These are phyloP conservation scores for Neofusicoccum sp. DNA, from an alignment of 2,329 filamentous ascomycete species.

Conservation along the genomic window DNA sequence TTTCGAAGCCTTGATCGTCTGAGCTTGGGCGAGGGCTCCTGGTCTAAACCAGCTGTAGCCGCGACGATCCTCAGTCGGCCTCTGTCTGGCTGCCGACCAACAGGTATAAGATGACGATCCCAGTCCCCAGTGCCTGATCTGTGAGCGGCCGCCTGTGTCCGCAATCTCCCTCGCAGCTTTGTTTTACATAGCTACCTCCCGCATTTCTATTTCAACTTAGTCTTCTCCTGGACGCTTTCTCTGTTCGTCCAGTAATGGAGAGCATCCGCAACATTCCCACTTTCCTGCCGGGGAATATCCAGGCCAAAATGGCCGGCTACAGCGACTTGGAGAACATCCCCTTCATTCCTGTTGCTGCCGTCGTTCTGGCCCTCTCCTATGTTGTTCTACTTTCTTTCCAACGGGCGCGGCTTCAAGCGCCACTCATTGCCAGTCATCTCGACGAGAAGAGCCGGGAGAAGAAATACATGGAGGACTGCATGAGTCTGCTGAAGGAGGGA, in stretches of 20 bases:
- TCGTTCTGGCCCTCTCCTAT: slow-evolving; percentile 1
- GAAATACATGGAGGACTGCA: slow-evolving; percentile 1
- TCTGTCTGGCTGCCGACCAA: background rate
- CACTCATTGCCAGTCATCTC: slow-evolving; percentile 7
- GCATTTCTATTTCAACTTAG: background rate
- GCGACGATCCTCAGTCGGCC: slow-evolving; percentile 4
- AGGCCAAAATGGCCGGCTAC: slow-evolving; percentile 8
- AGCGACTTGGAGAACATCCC: slow-evolving; percentile 1
- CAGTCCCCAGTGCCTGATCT: background rate
- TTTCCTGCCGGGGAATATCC: slow-evolving; percentile 6
- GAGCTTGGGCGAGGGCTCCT: background rate
- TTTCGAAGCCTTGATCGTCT: background rate
- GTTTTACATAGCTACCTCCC: background rate
- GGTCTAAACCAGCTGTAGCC: background rate
- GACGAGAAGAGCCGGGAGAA: slow-evolving; percentile 13
- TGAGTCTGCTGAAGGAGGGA: slow-evolving; percentile 16
- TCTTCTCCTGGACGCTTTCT: too few species aligned
- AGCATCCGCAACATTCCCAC: slow-evolving; percentile 17
- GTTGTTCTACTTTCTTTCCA: slow-evolving; percentile 2
- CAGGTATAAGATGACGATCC: background rate
- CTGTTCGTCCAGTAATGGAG: background rate
- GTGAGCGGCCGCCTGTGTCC: background rate
- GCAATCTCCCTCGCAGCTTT: background rate
- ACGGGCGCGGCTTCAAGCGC: slow-evolving; percentile 5
- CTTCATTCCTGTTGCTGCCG: background rate